Base-by-base conservation (phyloP, 2,329 filamentous ascomycete species). In the Diaporthe sp. region DNA sequence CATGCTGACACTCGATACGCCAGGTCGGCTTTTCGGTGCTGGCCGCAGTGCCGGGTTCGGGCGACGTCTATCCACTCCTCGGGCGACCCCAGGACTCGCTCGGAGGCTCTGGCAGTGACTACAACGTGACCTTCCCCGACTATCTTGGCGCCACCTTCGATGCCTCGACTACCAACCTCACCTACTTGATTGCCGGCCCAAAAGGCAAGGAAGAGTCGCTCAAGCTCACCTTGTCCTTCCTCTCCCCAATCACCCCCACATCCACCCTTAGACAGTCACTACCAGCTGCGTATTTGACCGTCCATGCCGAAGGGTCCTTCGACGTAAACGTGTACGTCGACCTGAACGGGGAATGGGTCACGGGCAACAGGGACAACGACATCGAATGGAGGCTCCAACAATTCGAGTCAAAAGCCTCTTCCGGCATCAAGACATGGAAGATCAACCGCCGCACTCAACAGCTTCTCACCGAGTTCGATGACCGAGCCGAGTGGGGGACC, bases 401-500 rank as follows among this genome's bases (percentile, higher is more conserved):
- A 71, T 80, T 85, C 12, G 79, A 42, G 35, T 78, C 84, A 6
- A 80, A 83, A 25, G 73, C 75, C 35, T 47, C 75, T 8, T 82
- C 84, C 4, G 84, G 78, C 32, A 81, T 94, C 74, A 93, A 94
- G 84, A 92, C 91, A 1, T 94, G 92, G 92, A 90, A 87, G 75
- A 86, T 94, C 39, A 87, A 88, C 72, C 87, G 92, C 51, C 84
- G 84, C 73, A 81, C 86, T 9, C 90, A 96, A 82, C 86, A 93
- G 81, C 85, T 94, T n/a, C 89, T 97, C 71, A 94, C 93, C 0
- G 95, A 97, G 82, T 88, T 88, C 72, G 84, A 84, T 56, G 95
- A 97, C 79, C 92, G 92, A 56, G 90, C 93, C 1, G 94, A 97
- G 88, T 97, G 95, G 95, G 95, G 95, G 5, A 93, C 91, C 37